Conservation (phyloP, 106 monocot species). For the Acorus calamus region DNA sequence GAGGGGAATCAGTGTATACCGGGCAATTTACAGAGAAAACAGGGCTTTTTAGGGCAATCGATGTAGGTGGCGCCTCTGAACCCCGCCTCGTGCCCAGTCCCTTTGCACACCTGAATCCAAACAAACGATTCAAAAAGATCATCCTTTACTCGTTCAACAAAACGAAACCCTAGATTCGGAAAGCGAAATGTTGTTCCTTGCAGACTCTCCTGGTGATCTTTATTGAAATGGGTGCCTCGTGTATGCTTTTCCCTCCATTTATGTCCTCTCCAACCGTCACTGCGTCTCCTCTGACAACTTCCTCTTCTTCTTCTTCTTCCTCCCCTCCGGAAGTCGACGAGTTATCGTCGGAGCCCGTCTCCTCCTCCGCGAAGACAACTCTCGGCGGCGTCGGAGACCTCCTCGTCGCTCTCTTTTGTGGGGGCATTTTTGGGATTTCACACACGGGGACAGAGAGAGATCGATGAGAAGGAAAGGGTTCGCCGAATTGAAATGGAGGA, state of each 20-base stretch:
- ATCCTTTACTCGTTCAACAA: background rate
- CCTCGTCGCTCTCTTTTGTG: background rate
- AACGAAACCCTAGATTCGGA: background rate
- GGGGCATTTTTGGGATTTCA: constrained; percentile 10
- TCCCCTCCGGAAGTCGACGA: constrained; percentile 13
- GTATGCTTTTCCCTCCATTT: background rate
- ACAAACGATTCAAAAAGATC: background rate
- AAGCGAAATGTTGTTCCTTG: constrained; percentile 31
- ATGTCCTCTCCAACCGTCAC: constrained; percentile 1
- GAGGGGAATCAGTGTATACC: constrained; percentile 17
- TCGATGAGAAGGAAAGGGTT: no score
- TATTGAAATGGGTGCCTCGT: constrained; percentile 39
- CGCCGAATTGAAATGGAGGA: no score
- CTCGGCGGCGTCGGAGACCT: constrained; percentile 1
- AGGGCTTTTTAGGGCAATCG: constrained; percentile 88
- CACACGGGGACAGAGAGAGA: no score
- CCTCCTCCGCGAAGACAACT: constrained; percentile 1
- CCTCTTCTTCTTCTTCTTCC: constrained; percentile 12
- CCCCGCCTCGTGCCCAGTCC: constrained; percentile 65
- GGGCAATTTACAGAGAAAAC: constrained; percentile 88
- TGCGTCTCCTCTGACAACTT: constrained; percentile 6
- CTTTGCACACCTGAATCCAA: constrained; percentile 63
- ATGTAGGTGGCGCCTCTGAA: constrained; percentile 82
- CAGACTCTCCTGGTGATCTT: constrained; percentile 60
- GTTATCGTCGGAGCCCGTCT: constrained; percentile 8